These are phyloP conservation scores for bread wheat (Triticum aestivum) DNA, from an alignment of 176 grass and related monocot species.

Conservation along the genomic window DNA sequence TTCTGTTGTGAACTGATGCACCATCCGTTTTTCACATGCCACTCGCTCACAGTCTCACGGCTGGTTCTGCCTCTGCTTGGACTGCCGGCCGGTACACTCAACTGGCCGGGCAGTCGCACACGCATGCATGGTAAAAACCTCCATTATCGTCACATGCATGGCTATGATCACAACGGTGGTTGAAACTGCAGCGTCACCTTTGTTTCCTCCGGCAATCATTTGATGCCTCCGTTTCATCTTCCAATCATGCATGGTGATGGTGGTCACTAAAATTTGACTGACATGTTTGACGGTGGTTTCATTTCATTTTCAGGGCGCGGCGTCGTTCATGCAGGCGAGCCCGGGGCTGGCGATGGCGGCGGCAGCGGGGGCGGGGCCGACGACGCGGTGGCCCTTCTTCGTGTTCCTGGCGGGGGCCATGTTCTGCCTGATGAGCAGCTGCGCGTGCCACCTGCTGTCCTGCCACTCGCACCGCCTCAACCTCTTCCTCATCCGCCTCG, in stretches of 20 bases:
- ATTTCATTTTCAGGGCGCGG: conserved; percentile 48
- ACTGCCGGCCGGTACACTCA: neutral
- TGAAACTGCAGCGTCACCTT: too few species aligned
- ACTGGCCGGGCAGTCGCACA: neutral
- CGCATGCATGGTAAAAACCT: too few species aligned
- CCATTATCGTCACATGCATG: neutral
- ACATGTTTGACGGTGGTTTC: neutral
- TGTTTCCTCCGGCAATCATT: too few species aligned
- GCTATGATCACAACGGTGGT: too few species aligned
- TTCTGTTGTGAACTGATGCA: neutral
- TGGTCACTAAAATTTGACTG: neutral
- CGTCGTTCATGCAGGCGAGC: conserved; percentile 50
- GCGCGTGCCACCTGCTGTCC: conserved; percentile 81
- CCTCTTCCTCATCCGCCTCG: conserved; percentile 79
- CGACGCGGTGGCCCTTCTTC: conserved; percentile 83
- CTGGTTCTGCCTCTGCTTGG: neutral
- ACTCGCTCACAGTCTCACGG: neutral
- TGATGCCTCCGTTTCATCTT: neutral
- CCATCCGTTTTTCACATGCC: conserved; percentile 5
- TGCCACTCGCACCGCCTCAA: conserved; percentile 85
- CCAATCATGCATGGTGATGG: neutral
- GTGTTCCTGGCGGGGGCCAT: conserved; percentile 81
- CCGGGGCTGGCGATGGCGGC: conserved; percentile 21
- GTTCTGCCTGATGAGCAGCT: conserved; percentile 94
- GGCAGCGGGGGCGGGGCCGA: neutral